These are phyloP conservation scores for Hymenoscyphus fraxineus DNA, from an alignment of 2,329 filamentous ascomycete genomes.

Conservation along the genomic window DNA sequence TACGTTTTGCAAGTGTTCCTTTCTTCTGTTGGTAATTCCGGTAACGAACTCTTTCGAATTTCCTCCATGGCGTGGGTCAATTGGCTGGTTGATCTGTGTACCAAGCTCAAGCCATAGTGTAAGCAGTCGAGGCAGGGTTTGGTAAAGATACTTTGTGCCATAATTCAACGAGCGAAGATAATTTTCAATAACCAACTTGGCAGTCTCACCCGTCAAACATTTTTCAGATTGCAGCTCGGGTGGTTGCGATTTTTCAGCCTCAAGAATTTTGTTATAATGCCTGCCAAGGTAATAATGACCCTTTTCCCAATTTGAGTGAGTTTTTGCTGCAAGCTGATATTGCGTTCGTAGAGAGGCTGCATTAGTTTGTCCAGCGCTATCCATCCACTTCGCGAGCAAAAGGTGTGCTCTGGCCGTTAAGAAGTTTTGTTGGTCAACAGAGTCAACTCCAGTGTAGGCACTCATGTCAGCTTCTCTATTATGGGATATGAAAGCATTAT, in stretches of 20 bases:
- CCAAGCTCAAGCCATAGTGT: conserved; percentile 95
- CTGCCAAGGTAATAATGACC: conserved; percentile 95
- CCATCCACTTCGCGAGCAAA: conserved; percentile 93
- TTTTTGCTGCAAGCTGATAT: conserved; percentile 78
- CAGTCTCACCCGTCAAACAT: conserved; percentile 75
- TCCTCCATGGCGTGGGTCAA: conserved; percentile 43
- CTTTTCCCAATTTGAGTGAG: conserved; percentile 79
- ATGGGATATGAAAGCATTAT: conserved; percentile 63
- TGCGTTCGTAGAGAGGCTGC: conserved; percentile 73
- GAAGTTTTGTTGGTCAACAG: conserved; percentile 48
- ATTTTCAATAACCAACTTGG: conserved; percentile 89
- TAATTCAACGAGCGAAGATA: conserved; percentile 82
- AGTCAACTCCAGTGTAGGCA: conserved; percentile 24
- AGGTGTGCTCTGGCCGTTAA: conserved; percentile 77
- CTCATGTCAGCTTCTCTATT: conserved; percentile 26
- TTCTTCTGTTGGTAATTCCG: conserved; percentile 53
- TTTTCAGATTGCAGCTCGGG: conserved; percentile 72
- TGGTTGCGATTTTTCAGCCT: conserved; percentile 78
- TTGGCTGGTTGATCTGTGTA: conserved; percentile 62
- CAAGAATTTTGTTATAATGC: conserved; percentile 93
- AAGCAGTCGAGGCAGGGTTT: conserved; percentile 85
- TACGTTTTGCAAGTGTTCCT: conserved; percentile 63
- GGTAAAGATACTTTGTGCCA: conserved; percentile 93
- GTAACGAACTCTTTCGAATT: conserved; percentile 46
- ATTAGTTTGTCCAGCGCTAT: conserved; percentile 89